Conservation (phyloP, 257 asterid species). For the Handroanthus guayacan region DNA sequence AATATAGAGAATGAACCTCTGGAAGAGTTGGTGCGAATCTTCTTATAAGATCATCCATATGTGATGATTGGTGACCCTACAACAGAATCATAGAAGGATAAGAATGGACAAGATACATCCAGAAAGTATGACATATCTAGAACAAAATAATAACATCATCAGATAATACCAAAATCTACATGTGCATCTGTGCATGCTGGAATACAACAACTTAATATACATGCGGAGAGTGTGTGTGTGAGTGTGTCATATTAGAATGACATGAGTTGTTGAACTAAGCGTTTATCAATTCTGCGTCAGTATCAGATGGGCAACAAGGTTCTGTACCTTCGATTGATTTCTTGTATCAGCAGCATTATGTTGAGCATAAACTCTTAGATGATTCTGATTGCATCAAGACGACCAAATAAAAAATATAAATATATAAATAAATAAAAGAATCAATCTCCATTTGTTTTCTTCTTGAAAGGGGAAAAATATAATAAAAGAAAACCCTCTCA, state of each 20-base stretch:
- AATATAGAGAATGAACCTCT: conserved; percentile 59
- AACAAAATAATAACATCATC: conserved; percentile 13
- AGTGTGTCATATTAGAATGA: not conserved
- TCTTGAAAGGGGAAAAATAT: not conserved
- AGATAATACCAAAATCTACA: conserved; percentile 19
- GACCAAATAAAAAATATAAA: conserved; percentile 32
- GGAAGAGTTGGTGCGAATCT: conserved; percentile 68
- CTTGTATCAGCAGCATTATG: conserved; percentile 42
- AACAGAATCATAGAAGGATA: conserved; percentile 29
- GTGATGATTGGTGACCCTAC: conserved; percentile 62
- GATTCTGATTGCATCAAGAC: conserved; percentile 50
- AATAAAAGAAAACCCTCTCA: conserved; percentile 15
- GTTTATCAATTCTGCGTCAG: conserved; percentile 1
- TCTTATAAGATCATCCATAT: conserved; percentile 58
- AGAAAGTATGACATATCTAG: conserved; percentile 20
- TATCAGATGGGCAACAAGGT: conserved; percentile 28
- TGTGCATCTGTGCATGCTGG: not conserved
- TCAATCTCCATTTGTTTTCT: conserved; percentile 26
- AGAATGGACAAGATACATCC: conserved; percentile 22
- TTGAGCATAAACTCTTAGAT: conserved; percentile 49
- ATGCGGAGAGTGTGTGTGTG: not conserved
- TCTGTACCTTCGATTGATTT: conserved; percentile 59
- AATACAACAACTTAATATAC: not conserved
- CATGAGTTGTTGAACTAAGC: conserved; percentile 32
- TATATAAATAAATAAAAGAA: conserved; percentile 20